Evolutionary conservation across 2,329 filamentous ascomycete species (phyloP).

Genomic region (Penicillium hesseltinei): DNA sequence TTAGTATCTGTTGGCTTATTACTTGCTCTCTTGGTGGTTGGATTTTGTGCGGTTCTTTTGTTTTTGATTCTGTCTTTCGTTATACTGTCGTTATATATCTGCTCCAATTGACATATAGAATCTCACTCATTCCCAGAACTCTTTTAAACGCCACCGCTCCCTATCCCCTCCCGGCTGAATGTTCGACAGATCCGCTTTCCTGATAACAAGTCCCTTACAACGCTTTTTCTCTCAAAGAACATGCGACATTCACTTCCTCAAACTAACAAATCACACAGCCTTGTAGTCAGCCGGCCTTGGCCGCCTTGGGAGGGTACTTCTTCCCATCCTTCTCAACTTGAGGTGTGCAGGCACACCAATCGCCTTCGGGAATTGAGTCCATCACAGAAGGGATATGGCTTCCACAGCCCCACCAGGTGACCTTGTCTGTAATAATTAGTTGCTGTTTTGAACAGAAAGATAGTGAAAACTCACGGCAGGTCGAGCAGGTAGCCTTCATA

Average conservation of each 20-base stretch:
- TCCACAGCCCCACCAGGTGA: slow-evolving; percentile 66
- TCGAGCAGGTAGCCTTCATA: slow-evolving; percentile 60
- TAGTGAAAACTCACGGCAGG: slow-evolving; percentile 56
- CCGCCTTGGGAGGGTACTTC: slow-evolving; percentile 64
- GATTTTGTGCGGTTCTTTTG: neutral
- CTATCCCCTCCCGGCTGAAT: neutral
- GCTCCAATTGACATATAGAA: neutral
- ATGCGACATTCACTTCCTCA: neutral
- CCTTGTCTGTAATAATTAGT: slow-evolving; percentile 49
- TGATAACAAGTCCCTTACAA: neutral
- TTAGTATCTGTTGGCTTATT: neutral
- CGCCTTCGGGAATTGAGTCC: slow-evolving; percentile 54
- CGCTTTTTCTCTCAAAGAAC: neutral
- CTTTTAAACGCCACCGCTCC: neutral
- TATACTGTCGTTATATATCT: neutral
- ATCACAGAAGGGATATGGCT: slow-evolving; percentile 62
- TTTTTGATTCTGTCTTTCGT: neutral
- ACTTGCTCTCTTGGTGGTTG: neutral
- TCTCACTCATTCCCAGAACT: neutral
- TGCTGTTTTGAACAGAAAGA: neutral
- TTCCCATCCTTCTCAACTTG: slow-evolving; percentile 61
- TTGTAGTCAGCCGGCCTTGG: slow-evolving; percentile 42
- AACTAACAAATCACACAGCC: slow-evolving; percentile 22
- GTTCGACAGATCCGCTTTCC: neutral
- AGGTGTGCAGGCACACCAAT: slow-evolving; percentile 66